Evolutionary conservation across 164 flowering plant species (phyloP).

Genomic region (Paratinospora sagittata): DNA sequence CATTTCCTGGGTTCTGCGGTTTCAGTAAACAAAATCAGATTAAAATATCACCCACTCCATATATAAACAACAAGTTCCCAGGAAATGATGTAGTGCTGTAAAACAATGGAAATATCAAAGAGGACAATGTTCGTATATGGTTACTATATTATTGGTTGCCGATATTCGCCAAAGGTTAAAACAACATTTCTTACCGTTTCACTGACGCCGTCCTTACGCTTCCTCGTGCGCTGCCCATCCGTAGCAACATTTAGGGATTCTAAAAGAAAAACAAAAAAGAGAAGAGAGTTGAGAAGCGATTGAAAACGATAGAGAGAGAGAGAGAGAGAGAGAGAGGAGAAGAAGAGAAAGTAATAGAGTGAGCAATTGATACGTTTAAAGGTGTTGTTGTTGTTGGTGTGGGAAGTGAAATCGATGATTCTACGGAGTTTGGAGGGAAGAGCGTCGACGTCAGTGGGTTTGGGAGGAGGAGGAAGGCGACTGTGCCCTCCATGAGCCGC

Average conservation of each 20-base stretch:
- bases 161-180: no score
- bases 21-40: slow-evolving; percentile 28
- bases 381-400: no score
- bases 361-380: slow-evolving; percentile 4
- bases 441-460: slow-evolving; percentile 48
- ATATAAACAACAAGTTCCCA: not conserved
- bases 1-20: slow-evolving; percentile 16
- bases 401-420: slow-evolving; percentile 25
- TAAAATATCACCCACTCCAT: not conserved
- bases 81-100: not conserved
- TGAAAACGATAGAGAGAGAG: no score
- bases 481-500: slow-evolving; percentile 69
- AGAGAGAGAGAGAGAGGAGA: not conserved
- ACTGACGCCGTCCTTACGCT: slow-evolving; percentile 10
- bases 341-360: no score
- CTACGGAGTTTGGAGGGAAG: slow-evolving; percentile 76
- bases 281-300: no score
- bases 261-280: slow-evolving; percentile 2
- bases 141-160: no score
- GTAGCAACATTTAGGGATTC: slow-evolving; percentile 18
- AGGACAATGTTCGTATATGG: not conserved
- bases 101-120: not conserved
- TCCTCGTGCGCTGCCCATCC: slow-evolving; percentile 12
- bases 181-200: slow-evolving; percentile 22
- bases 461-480: slow-evolving; percentile 86